Base-by-base conservation (phyloP, 2,329 filamentous ascomycete species). In the Hirsutella rhossiliensis region DNA sequence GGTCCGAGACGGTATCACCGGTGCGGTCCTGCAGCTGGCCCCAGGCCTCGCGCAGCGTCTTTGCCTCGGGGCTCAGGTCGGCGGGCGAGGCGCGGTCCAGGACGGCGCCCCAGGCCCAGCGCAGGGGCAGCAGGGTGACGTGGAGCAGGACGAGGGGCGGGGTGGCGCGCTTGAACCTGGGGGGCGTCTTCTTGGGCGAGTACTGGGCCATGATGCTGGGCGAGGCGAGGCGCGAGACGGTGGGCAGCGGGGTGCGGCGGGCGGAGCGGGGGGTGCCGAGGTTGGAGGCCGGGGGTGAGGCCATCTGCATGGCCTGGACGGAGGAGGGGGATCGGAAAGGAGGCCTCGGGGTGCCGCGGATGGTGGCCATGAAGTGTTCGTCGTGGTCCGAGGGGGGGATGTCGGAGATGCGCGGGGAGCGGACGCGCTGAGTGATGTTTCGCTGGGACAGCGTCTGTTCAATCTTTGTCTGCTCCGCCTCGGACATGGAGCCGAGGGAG, bases 81-180 rank as follows among this genome's bases (percentile, higher is more conserved):
- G 51, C 55, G 5, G 61, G 56, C 23, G 57, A 58, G 7, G 60
- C 62, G n/a, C 52, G 62, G 37, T 76, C 68, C 27, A 81, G 59
- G 9, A 80, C 61, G 20, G 73, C 67, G 1, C 68, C 75, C 70
- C 82, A 88, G 1, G 71, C 68, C 68, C 82, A 77, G 36, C 78
- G 70, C 11, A 87, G 68, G 0, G 86, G 84, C 5, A 92, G 66
- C 1, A 90, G 68, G 0, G 84, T 89, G 31, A 86, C 80, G 53
- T 92, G 86, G 4, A 92, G 68, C 40, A 92, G 67, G 1, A 92
- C 83, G 2, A 92, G 70, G 3, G 86, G 86, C 41, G 76, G 75
- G 43, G 72, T 72, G 50, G 67, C 68, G 28, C 63, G 57, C 61
- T 73, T 76, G 56, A 82, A 75, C 7, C 79, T 66, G 18, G 73